phyloP scores from a whole-genome alignment of 1,139 yeast species.

The Yamadazyma aaseri region DNA sequence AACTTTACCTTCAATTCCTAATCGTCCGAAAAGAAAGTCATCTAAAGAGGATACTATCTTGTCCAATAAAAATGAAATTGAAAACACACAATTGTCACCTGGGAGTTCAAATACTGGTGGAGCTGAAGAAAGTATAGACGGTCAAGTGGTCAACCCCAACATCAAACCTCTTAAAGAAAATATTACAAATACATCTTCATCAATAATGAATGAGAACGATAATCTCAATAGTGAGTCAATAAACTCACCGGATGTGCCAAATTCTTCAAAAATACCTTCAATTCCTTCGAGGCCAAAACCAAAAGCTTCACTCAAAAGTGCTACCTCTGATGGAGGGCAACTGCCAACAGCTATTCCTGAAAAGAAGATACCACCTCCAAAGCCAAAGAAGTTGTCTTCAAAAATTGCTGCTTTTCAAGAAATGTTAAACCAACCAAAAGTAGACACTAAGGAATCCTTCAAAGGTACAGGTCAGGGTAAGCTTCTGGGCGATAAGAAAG shows the following conservation, averaged over 20 bases:
- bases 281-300: constrained; percentile 11
- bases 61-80: too few relatives aligned
- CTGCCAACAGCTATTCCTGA: too few relatives aligned
- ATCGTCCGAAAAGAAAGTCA: constrained; percentile 5
- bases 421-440: constrained; percentile 44
- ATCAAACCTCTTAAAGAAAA: too few relatives aligned
- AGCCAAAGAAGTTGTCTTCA: constrained; percentile 73
- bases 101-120: too few relatives aligned
- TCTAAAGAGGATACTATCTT: too few relatives aligned
- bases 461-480: constrained; percentile 1
- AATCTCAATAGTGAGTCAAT: too few relatives aligned
- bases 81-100: too few relatives aligned
- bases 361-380: constrained; percentile 57
- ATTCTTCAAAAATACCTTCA: constrained; percentile 3
- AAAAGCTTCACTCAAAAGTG: constrained; percentile 1
- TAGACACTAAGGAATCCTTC: neutral
- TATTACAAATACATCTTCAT: too few relatives aligned
- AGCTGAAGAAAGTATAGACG: too few relatives aligned
- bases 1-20: constrained; percentile 11
- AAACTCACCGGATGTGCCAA: too few relatives aligned
- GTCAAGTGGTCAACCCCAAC: too few relatives aligned
- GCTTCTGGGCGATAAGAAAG: constrained; percentile 6
- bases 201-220: too few relatives aligned
- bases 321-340: constrained; percentile 2
- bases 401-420: constrained; percentile 80